These are phyloP conservation scores for Fusarium sp. DNA, from an alignment of 2,329 filamentous ascomycete genomes.

Conservation along the genomic window DNA sequence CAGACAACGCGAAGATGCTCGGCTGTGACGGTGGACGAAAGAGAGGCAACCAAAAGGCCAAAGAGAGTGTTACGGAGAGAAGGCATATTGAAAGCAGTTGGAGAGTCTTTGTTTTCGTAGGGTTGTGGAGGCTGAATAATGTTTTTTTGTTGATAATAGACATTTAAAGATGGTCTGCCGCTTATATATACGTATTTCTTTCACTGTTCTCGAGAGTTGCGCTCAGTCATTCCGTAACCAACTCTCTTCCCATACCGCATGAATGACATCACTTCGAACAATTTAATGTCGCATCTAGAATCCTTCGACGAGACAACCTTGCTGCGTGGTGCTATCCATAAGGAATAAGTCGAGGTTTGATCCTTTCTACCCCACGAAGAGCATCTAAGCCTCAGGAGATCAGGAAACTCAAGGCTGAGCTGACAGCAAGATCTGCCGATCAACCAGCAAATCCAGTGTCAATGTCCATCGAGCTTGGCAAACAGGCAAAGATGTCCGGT, in stretches of 20 bases:
- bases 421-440: neutral
- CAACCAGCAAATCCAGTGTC: neutral
- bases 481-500: neutral
- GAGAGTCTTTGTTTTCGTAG: too few relatives aligned
- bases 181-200: neutral
- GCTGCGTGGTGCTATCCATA: neutral
- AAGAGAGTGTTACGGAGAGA: neutral
- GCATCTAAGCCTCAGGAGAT: neutral
- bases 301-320: neutral
- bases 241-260: neutral
- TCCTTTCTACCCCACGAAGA: neutral
- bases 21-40: neutral
- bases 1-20: conserved; percentile 15
- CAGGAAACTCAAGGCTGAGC: neutral
- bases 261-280: neutral
- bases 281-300: neutral
- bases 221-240: neutral
- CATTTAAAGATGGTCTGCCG: neutral
- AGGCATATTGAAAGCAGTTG: neutral
- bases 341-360: neutral
- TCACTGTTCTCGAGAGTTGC: neutral
- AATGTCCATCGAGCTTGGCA: neutral
- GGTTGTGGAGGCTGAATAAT: neutral
- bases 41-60: neutral
- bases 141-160: neutral